Conservation (phyloP, 495 filamentous ascomycete species). For the Penicillium cataractarum region DNA sequence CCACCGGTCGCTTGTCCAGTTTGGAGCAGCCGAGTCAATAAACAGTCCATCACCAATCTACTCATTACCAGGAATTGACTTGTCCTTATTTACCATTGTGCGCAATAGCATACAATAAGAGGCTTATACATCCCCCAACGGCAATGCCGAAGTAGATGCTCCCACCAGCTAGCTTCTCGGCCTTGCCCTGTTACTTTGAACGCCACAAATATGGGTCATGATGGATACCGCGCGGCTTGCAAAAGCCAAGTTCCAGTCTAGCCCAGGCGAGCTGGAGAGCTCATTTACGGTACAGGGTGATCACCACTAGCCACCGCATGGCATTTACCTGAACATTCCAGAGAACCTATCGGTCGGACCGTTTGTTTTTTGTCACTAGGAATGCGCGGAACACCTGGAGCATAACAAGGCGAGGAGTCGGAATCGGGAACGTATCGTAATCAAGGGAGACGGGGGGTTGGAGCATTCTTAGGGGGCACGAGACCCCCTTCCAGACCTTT, state of each 20-base stretch:
- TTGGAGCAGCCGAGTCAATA: not conserved
- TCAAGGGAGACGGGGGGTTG: not conserved
- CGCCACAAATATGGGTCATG: constrained; percentile 15
- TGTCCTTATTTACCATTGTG: not conserved
- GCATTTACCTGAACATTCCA: not conserved
- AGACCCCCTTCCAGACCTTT: not conserved
- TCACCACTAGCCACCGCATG: not conserved
- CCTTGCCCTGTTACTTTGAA: not conserved
- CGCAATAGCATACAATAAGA: not conserved
- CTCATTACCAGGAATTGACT: not conserved
- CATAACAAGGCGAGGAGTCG: not conserved
- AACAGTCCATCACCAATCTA: no score
- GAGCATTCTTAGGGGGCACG: constrained; percentile 4
- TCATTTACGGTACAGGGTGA: not conserved
- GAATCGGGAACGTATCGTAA: constrained; percentile 3
- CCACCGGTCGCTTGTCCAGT: constrained; percentile 8
- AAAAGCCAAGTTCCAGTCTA: constrained; percentile 6
- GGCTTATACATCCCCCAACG: not conserved
- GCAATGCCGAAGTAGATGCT: not conserved
- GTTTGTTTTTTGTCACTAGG: not conserved
- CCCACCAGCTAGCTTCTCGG: not conserved
- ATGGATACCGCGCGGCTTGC: constrained; percentile 16
- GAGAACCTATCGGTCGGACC: not conserved
- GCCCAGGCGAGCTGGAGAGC: not conserved
- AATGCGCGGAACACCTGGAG: not conserved